Conservation (phyloP, 768 basidiomycete species). For the Terana coerulea region DNA sequence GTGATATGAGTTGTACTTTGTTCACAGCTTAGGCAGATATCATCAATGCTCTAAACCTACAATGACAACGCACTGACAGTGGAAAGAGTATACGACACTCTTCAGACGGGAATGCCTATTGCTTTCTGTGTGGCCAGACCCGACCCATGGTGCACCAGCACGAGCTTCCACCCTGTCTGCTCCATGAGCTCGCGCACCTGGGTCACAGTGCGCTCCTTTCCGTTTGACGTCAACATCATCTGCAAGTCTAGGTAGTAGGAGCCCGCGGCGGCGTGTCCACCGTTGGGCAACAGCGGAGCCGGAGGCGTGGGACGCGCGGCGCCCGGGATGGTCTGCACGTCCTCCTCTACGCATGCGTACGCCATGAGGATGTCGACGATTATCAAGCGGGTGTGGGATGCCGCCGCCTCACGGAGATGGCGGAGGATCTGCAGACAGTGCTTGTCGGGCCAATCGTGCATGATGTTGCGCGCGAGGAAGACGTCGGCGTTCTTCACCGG, state of each 20-base stretch:
- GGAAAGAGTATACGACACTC: too few relatives aligned
- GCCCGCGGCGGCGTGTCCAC: background rate
- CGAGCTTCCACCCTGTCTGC: background rate
- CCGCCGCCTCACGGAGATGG: constrained; percentile 20
- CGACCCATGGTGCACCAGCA: background rate
- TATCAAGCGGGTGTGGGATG: constrained; percentile 21
- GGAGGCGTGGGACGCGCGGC: background rate
- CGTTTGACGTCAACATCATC: background rate
- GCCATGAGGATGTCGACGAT: constrained; percentile 21
- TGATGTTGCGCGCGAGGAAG: constrained; percentile 24
- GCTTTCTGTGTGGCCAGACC: background rate
- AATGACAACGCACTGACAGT: too few relatives aligned
- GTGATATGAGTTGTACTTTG: too few relatives aligned
- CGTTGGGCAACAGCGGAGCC: constrained; percentile 1
- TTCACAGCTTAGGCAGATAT: too few relatives aligned
- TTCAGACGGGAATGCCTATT: background rate
- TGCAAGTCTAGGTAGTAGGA: background rate
- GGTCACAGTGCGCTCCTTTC: background rate
- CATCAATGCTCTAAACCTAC: too few relatives aligned
- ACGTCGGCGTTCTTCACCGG: constrained; percentile 24
- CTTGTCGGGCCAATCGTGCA: constrained; percentile 34
- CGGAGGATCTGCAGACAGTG: constrained; percentile 24
- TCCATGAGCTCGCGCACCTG: background rate
- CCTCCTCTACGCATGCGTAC: constrained; percentile 19
- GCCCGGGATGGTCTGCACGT: constrained; percentile 5